Evolutionary conservation across 495 filamentous ascomycete species (phyloP).

Genomic region (Letharia lupina): DNA sequence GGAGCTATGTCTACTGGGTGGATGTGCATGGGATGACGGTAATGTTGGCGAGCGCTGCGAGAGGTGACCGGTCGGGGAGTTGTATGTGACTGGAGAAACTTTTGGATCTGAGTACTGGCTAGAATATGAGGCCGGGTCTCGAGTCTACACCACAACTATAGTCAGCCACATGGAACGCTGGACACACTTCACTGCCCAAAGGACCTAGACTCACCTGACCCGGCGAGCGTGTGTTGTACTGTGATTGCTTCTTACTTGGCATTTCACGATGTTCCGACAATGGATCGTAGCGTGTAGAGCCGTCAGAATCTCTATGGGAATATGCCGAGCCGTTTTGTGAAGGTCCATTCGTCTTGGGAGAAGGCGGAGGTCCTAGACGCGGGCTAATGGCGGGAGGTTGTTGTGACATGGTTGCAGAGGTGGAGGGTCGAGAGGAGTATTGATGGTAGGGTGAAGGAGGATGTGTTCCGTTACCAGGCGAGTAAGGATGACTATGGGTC

Average conservation of each 20-base stretch:
- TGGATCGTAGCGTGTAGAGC: constrained; percentile 42
- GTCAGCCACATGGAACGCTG: constrained; percentile 19
- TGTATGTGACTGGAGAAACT: constrained; percentile 22
- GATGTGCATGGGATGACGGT: constrained; percentile 39
- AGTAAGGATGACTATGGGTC: constrained; percentile 22
- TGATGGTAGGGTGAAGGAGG: constrained; percentile 22
- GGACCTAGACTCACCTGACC: constrained; percentile 29
- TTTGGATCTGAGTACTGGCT: constrained; percentile 21
- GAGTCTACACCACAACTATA: constrained; percentile 15
- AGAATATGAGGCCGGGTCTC: constrained; percentile 20
- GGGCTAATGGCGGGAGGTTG: constrained; percentile 24
- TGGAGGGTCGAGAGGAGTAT: constrained; percentile 24
- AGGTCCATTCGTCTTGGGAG: constrained; percentile 24
- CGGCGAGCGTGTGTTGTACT: constrained; percentile 32
- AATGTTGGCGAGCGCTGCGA: constrained; percentile 24
- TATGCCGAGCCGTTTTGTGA: constrained; percentile 19
- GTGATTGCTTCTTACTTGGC: constrained; percentile 25
- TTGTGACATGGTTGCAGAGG: constrained; percentile 18
- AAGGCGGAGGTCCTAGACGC: constrained; percentile 20
- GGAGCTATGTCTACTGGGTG: constrained; percentile 35
- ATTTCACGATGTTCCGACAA: constrained; percentile 34
- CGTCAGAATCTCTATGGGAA: constrained; percentile 17
- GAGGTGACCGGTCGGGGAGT: constrained; percentile 23
- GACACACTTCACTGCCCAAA: constrained; percentile 2
- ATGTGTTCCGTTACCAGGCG: constrained; percentile 23